Percentiles rank a stretch among this genome's conserved stretches.
Evolutionary conservation across 176 grass and related monocot species (phyloP).

Genomic region (Thalia dealbata): DNA sequence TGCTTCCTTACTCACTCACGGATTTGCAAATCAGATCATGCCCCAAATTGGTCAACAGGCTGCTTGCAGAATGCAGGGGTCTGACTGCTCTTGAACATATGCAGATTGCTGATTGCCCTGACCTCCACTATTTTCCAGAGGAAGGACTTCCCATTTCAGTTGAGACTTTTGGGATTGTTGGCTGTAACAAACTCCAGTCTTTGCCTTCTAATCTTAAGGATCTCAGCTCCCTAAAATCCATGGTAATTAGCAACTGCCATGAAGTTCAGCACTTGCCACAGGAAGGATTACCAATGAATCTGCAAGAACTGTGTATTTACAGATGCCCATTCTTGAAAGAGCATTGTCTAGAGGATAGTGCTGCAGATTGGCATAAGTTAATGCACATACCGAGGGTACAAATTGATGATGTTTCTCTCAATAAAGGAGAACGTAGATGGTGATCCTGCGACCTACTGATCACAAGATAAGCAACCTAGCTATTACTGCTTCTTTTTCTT

Average conservation of each 20-base stretch:
- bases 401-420: slow-evolving; percentile 13
- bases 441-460: not conserved
- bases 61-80: slow-evolving; percentile 37
- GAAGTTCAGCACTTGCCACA: slow-evolving; percentile 37
- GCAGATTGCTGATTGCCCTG: slow-evolving; percentile 26
- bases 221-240: slow-evolving; percentile 22
- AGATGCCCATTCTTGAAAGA: slow-evolving; percentile 36
- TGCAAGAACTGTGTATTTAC: slow-evolving; percentile 47
- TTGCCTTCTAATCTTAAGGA: slow-evolving; percentile 42
- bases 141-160: slow-evolving; percentile 33
- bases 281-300: slow-evolving; percentile 24
- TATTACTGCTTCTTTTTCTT: too few species aligned
- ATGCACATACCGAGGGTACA: slow-evolving; percentile 38
- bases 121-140: slow-evolving; percentile 40
- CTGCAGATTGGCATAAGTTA: slow-evolving; percentile 41
- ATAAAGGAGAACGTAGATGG: not conserved
- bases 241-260: slow-evolving; percentile 44
- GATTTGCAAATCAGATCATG: slow-evolving; percentile 47
- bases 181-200: slow-evolving; percentile 30
- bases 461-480: too few species aligned
- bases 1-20: slow-evolving; percentile 36
- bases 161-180: slow-evolving; percentile 36
- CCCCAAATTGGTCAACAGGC: slow-evolving; percentile 38
- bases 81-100: slow-evolving; percentile 31
- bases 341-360: slow-evolving; percentile 23